These are phyloP conservation scores for Chimonanthus praecox DNA, from an alignment of 164 flowering plant genomes.

Conservation along the genomic window DNA sequence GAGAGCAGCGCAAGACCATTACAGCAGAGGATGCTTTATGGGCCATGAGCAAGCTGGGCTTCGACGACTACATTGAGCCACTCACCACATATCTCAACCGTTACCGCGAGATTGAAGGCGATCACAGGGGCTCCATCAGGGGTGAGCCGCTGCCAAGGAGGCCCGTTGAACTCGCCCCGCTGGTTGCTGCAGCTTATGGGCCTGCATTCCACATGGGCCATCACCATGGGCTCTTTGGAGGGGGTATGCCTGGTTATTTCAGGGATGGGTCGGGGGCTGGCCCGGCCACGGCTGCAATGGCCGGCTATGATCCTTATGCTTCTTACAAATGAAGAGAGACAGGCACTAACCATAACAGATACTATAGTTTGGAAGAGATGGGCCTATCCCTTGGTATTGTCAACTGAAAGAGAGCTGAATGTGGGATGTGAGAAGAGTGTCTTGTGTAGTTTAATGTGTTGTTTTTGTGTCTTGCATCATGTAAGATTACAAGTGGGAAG, in stretches of 20 bases:
- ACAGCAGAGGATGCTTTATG: constrained; percentile 77
- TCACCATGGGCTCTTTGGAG: constrained; percentile 18
- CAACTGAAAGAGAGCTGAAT: not conserved
- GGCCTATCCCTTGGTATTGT: not conserved
- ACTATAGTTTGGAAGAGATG: not conserved
- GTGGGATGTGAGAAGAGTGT: too few species aligned
- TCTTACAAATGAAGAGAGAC: not conserved
- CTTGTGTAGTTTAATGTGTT: too few species aligned
- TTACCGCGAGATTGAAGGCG: constrained; percentile 27
- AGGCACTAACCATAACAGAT: not conserved
- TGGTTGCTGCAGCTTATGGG: constrained; percentile 10
- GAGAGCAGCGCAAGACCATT: constrained; percentile 87
- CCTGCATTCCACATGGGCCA: constrained; percentile 30
- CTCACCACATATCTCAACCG: constrained; percentile 39
- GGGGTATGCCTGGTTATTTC: constrained; percentile 8
- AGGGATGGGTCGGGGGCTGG: not conserved
- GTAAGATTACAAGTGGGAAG: too few species aligned
- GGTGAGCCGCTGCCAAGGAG: not conserved
- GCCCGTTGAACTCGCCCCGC: not conserved
- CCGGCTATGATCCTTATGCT: too few species aligned
- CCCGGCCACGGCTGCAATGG: not conserved
- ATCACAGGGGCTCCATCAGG: not conserved
- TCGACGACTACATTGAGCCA: constrained; percentile 72
- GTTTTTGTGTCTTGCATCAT: too few species aligned
- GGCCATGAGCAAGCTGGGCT: constrained; percentile 85